phyloP scores from a whole-genome alignment of 164 flowering plant genomes.

The Nymphaea thermarum region DNA sequence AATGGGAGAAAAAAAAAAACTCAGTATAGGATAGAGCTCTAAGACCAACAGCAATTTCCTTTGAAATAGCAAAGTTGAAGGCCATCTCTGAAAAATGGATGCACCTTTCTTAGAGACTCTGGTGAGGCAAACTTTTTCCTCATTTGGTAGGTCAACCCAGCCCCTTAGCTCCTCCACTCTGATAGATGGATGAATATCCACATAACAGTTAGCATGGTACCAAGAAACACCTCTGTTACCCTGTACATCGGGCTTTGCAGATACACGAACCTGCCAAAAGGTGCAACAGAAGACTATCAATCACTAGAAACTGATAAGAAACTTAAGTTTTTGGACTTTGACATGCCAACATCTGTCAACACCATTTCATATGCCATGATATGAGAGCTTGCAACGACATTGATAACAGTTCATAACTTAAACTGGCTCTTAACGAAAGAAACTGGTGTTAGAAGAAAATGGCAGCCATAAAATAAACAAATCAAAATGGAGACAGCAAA shows the following conservation, averaged over 20 bases:
- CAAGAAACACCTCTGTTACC: constrained; percentile 57
- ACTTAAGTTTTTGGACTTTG: neutral
- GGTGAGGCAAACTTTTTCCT: constrained; percentile 39
- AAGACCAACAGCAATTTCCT: neutral
- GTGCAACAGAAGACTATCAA: constrained; percentile 1
- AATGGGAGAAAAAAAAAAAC: too few relatives aligned
- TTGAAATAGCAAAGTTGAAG: constrained; percentile 4
- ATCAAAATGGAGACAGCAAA: too few relatives aligned
- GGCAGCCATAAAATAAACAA: too few relatives aligned
- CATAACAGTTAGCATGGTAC: constrained; percentile 85
- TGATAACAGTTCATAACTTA: neutral
- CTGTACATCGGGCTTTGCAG: constrained; percentile 53
- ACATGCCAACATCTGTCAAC: neutral
- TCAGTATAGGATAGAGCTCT: neutral
- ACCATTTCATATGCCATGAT: neutral
- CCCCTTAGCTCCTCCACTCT: constrained; percentile 54
- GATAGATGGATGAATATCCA: constrained; percentile 41
- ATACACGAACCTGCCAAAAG: constrained; percentile 55
- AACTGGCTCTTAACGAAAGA: too few relatives aligned
- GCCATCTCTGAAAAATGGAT: constrained; percentile 30
- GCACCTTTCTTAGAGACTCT: constrained; percentile 26
- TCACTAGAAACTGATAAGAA: neutral
- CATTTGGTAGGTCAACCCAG: constrained; percentile 53
- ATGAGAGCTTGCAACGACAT: neutral
- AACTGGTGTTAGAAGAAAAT: too few relatives aligned